Evolutionary conservation across 495 filamentous ascomycete species (phyloP).

Genomic region (Trichocladium uniseriatum): DNA sequence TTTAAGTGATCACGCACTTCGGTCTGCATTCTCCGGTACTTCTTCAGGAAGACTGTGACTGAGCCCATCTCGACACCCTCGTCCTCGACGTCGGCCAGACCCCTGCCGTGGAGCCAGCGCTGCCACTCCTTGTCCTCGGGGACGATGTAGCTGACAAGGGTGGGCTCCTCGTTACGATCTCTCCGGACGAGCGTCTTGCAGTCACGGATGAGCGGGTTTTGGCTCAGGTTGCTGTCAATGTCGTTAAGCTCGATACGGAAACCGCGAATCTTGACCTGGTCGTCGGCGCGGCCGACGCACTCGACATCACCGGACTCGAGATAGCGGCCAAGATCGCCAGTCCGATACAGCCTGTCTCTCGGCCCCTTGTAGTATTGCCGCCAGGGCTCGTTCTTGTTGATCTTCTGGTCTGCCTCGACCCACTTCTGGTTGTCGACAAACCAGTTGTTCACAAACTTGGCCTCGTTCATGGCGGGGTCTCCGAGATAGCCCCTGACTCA

Average conservation of each 20-base stretch:
- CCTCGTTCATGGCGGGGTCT: slow-evolving; percentile 55
- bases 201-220: slow-evolving; percentile 72
- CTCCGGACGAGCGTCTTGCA: slow-evolving; percentile 80
- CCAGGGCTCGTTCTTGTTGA: slow-evolving; percentile 56
- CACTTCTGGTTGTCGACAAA: slow-evolving; percentile 71
- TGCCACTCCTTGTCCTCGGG: slow-evolving; percentile 68
- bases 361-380: slow-evolving; percentile 71
- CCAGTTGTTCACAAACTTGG: slow-evolving; percentile 86
- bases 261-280: slow-evolving; percentile 91
- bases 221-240: slow-evolving; percentile 76
- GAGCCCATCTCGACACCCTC: slow-evolving; percentile 39
- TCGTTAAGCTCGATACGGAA: slow-evolving; percentile 94
- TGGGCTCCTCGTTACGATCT: slow-evolving; percentile 86
- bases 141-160: slow-evolving; percentile 83
- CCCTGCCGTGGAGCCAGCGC: slow-evolving; percentile 51
- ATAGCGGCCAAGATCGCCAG: slow-evolving; percentile 72
- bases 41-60: slow-evolving; percentile 43
- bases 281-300: slow-evolving; percentile 70
- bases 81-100: slow-evolving; percentile 41
- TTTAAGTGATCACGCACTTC: slow-evolving; percentile 69
- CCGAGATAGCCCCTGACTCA: slow-evolving; percentile 57
- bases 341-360: slow-evolving; percentile 77
- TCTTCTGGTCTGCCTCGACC: slow-evolving; percentile 54
- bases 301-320: slow-evolving; percentile 64
- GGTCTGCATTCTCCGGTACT: slow-evolving; percentile 56